phyloP scores from a whole-genome alignment of 768 basidiomycete genomes.

The Boletus pseudo-olivaceus region DNA sequence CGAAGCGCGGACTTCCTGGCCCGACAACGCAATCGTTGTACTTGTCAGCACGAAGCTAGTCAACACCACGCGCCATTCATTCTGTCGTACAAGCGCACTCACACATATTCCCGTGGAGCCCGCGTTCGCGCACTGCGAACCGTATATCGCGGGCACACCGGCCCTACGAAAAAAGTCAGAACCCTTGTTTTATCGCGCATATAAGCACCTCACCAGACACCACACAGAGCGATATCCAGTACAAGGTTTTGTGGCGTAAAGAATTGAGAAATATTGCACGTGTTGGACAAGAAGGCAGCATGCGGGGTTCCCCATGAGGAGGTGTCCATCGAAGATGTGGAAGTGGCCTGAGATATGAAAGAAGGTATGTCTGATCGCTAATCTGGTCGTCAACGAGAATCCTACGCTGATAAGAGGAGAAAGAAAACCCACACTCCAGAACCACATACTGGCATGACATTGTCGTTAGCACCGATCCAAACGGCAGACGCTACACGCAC shows the following conservation, averaged over 20 bases:
- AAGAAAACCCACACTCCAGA: conserved; percentile 40
- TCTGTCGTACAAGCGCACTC: conserved; percentile 12
- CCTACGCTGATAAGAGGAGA: background rate
- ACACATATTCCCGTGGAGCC: conserved; percentile 43
- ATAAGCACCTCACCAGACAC: conserved; percentile 38
- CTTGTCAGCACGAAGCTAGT: conserved; percentile 18
- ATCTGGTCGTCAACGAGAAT: conserved; percentile 14
- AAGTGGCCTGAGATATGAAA: conserved; percentile 31
- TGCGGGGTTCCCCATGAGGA: conserved; percentile 46
- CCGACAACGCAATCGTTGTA: conserved; percentile 57
- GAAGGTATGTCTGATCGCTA: conserved; percentile 38
- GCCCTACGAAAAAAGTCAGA: conserved; percentile 37
- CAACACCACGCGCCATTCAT: background rate
- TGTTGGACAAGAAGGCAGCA: conserved; percentile 37
- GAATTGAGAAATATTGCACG: conserved; percentile 43
- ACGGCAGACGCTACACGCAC: conserved; percentile 27
- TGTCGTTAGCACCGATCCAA: background rate
- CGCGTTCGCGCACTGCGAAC: conserved; percentile 37
- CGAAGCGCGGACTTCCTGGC: conserved; percentile 51
- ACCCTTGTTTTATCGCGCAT: background rate
- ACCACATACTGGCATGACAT: conserved; percentile 40
- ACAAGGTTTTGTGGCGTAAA: conserved; percentile 50
- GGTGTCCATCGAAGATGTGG: conserved; percentile 34
- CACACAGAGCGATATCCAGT: conserved; percentile 54
- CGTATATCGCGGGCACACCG: conserved; percentile 43